These are phyloP conservation scores for Echinochloa phyllopogon DNA, from an alignment of 176 grass and related monocot genomes.

Conservation along the genomic window DNA sequence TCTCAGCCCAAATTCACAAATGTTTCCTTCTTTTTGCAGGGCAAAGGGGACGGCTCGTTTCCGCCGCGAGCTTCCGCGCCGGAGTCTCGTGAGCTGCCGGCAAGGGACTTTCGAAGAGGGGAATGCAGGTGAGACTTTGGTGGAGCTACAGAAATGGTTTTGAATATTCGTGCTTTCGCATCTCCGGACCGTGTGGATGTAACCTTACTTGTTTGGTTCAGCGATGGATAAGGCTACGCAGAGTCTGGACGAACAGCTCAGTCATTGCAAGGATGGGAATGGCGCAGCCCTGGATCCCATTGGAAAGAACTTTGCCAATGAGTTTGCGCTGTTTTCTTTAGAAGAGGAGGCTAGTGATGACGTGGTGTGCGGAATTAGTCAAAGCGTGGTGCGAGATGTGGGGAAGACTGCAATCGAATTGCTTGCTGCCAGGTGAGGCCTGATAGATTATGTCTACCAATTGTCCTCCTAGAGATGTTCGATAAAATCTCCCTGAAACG, in stretches of 20 bases:
- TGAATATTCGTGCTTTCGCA: not conserved
- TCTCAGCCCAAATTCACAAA: not conserved
- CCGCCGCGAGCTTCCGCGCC: not conserved
- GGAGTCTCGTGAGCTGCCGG: slow-evolving; percentile 31
- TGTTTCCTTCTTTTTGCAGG: not conserved
- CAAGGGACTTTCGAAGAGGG: slow-evolving; percentile 7
- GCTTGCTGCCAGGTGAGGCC: slow-evolving; percentile 66
- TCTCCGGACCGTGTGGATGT: not conserved
- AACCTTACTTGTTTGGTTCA: slow-evolving; percentile 6
- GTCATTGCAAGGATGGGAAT: not conserved
- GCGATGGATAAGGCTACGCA: not conserved
- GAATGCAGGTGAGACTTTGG: slow-evolving; percentile 14
- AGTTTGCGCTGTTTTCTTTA: slow-evolving; percentile 33
- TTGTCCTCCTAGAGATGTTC: slow-evolving; percentile 18
- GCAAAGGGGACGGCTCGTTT: not conserved
- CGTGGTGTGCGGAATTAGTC: slow-evolving; percentile 41
- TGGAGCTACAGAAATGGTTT: not conserved
- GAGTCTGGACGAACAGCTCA: not conserved
- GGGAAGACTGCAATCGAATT: slow-evolving; percentile 72
- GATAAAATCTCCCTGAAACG: not conserved
- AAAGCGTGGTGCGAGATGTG: slow-evolving; percentile 54
- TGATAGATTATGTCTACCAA: not conserved
- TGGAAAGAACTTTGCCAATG: not conserved
- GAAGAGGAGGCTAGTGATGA: slow-evolving; percentile 35
- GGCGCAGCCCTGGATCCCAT: not conserved